Percentiles rank a stretch among this genome's conserved stretches.
Evolutionary conservation across 371 early-diverging fungal species (phyloP).

Genomic region (Mucor lusitanicus): DNA sequence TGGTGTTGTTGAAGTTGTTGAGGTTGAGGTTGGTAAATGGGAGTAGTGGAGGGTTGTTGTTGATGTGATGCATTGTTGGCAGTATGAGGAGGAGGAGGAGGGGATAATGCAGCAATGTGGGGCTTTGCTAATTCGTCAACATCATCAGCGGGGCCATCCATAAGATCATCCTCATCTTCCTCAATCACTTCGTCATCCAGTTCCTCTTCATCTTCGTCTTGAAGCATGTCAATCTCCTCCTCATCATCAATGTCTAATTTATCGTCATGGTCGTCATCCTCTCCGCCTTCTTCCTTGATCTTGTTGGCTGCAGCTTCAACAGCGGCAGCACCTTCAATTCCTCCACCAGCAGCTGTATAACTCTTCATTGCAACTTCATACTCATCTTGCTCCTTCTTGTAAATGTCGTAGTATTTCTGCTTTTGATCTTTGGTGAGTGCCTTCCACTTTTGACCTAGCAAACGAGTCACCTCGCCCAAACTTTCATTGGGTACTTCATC

Average conservation of each 20-base stretch:
- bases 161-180: neutral
- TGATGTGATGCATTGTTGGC: neutral
- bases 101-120: neutral
- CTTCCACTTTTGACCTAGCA: slow-evolving; percentile 51
- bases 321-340: slow-evolving; percentile 26
- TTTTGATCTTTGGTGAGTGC: slow-evolving; percentile 39
- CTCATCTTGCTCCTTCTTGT: slow-evolving; percentile 21
- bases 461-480: slow-evolving; percentile 41
- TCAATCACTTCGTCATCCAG: slow-evolving; percentile 6
- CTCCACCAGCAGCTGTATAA: slow-evolving; percentile 28
- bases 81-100: slow-evolving; percentile 22
- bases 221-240: slow-evolving; percentile 29
- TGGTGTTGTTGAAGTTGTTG: neutral
- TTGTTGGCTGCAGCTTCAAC: slow-evolving; percentile 20
- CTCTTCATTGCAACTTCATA: slow-evolving; percentile 28
- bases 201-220: slow-evolving; percentile 19
- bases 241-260: slow-evolving; percentile 59
- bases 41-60: neutral
- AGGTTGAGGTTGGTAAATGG: neutral
- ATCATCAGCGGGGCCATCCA: neutral
- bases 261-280: slow-evolving; percentile 56
- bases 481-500: slow-evolving; percentile 51
- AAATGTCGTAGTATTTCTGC: slow-evolving; percentile 27
- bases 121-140: neutral
- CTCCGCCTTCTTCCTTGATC: slow-evolving; percentile 37